Percentiles rank a stretch among this genome's conserved stretches.
phyloP scores from a whole-genome alignment of 192 early-diverging fungal species.

The Coemansia sp. region DNA sequence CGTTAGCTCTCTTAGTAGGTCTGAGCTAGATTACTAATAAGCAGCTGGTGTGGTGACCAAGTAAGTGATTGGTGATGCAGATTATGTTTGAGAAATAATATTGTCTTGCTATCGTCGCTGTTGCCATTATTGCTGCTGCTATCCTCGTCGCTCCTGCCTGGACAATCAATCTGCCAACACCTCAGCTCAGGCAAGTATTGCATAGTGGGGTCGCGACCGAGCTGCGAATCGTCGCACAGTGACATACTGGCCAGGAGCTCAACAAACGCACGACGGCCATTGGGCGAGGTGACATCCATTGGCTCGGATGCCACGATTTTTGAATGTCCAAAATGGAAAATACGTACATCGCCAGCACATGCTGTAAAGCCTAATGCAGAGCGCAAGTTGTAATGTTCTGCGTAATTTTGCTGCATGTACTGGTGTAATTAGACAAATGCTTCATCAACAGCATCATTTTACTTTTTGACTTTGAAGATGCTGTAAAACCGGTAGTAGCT shows the following conservation, averaged over 20 bases:
- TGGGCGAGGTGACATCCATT: not conserved
- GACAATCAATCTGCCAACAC: not conserved
- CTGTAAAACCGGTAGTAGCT: not conserved
- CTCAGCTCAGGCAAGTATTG: not conserved
- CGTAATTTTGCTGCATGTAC: too few relatives aligned
- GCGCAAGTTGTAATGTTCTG: not conserved
- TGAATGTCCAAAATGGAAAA: not conserved
- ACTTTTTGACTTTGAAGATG: too few relatives aligned
- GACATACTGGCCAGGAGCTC: slow-evolving; percentile 14
- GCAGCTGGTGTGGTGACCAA: slow-evolving; percentile 6
- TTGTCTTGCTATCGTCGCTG: too few relatives aligned
- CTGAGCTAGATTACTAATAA: too few relatives aligned
- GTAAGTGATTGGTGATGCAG: not conserved
- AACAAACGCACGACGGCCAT: not conserved
- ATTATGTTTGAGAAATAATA: not conserved
- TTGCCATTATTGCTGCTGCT: not conserved
- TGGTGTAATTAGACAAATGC: too few relatives aligned
- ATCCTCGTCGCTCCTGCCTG: not conserved
- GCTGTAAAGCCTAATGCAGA: slow-evolving; percentile 9
- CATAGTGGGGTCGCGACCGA: slow-evolving; percentile 10
- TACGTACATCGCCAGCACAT: not conserved
- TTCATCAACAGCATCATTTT: too few relatives aligned
- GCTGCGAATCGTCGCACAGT: slow-evolving; percentile 8
- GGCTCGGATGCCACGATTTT: not conserved
- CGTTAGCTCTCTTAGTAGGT: too few relatives aligned